A percentile compares a stretch with the other conserved stretches of the same genome.
These are phyloP conservation scores for Lentinula aciculospora DNA, from an alignment of 768 basidiomycete genomes.

Conservation along the genomic window DNA sequence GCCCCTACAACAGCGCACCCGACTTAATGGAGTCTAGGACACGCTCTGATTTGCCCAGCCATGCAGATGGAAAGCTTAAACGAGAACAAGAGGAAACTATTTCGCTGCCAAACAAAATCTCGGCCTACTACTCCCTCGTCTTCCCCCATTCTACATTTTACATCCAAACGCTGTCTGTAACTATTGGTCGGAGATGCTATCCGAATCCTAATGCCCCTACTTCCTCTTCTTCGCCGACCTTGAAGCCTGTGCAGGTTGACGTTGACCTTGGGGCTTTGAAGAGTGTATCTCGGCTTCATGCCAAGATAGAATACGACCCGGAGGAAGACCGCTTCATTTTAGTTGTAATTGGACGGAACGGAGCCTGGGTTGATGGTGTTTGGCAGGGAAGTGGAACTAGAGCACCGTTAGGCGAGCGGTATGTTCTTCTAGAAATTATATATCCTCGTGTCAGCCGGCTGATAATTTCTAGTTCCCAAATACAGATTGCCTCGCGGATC, in stretches of 20 bases:
- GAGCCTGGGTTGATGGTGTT: slow-evolving; percentile 97
- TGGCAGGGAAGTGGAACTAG: slow-evolving; percentile 88
- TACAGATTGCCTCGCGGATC: slow-evolving; percentile 95
- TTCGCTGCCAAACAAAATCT: slow-evolving; percentile 67
- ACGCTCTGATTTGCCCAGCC: slow-evolving; percentile 31
- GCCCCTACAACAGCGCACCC: slow-evolving; percentile 9
- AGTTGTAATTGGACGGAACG: slow-evolving; percentile 91
- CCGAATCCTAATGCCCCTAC: slow-evolving; percentile 43
- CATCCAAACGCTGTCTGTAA: slow-evolving; percentile 90
- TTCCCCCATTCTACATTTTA: slow-evolving; percentile 96
- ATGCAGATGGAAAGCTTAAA: slow-evolving; percentile 18
- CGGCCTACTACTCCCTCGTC: slow-evolving; percentile 90
- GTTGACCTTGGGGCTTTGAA: slow-evolving; percentile 95
- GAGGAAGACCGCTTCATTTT: slow-evolving; percentile 85
- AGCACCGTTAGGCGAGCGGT: slow-evolving; percentile 85
- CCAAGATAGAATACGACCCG: slow-evolving; percentile 91
- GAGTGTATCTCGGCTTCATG: slow-evolving; percentile 96
- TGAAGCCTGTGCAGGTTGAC: slow-evolving; percentile 59
- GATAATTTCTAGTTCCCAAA: slow-evolving; percentile 63
- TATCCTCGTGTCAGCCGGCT: slow-evolving; percentile 8
- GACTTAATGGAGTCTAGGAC: slow-evolving; percentile 36
- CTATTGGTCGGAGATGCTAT: slow-evolving; percentile 86
- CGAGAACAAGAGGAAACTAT: slow-evolving; percentile 22
- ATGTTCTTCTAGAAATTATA: slow-evolving; percentile 11
- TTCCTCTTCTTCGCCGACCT: slow-evolving; percentile 44